Evolutionary conservation across 2,329 filamentous ascomycete species (phyloP), one percentile per base, ranked within the genome.

Genomic region (Laburnicola sp.): DNA sequence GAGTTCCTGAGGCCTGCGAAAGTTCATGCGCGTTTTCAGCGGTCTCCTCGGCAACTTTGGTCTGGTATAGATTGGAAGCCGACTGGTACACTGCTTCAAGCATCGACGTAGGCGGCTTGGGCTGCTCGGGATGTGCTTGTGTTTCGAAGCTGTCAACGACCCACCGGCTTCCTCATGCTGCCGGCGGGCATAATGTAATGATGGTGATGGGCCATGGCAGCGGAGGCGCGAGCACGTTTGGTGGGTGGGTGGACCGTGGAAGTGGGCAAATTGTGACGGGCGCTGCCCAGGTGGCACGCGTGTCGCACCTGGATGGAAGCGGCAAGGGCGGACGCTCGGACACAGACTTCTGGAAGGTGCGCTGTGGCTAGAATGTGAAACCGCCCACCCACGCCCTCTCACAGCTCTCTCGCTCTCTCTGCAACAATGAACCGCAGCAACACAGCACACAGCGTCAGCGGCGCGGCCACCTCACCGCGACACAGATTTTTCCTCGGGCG

Each of bases 261-360:
- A 8, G 31, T 31, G 45, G 45, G 50, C 37, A 47, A 45, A 52
- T 50, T 50, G 31, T 41, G 51, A 42, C 36, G 50, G 35, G 28
- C 22, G 48, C 28, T 22, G 30, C 21, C 7, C 35, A 27, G 41
- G 42, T 49, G 27, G 44, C 38, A 43, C 25, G 47, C 44, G 27
- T 54, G 63, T 64, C 61, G 60, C 63, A 65, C 58, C 51, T 61
- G 53, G 50, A 54, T 54, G 45, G 43, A 62, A 50, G 38, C 36
- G 48, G 56, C 38, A 49, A 39, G 39, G 26, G 21, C 25, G 48
- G 49, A 58, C 48, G 54, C 51, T 48, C 48, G 53, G 47, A 32
- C 31, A 41, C 49, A 47, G 52, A 46, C 51, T 42, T 44, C 46
- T 32, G 35, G 10, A 36, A 43, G 44, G 50, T 21, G n/a, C 32